phyloP scores from a whole-genome alignment of 192 early-diverging fungal genomes.

The Nowakowskiella sp. region DNA sequence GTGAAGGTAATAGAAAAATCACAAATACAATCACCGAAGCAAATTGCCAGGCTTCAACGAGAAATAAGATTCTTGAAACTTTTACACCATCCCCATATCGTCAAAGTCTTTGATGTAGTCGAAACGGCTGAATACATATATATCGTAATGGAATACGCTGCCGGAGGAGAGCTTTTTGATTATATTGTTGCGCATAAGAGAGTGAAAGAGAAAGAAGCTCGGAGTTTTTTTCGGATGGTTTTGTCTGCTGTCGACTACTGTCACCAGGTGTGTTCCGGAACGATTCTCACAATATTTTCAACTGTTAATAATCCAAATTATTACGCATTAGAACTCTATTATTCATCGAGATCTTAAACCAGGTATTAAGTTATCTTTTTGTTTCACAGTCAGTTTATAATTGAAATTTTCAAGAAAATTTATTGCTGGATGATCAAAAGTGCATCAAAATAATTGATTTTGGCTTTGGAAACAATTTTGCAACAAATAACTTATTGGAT shows the following conservation, averaged over 20 bases:
- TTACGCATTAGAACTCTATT: constrained; percentile 35
- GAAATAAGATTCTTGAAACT: constrained; percentile 71
- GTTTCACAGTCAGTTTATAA: neutral
- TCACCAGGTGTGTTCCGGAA: constrained; percentile 56
- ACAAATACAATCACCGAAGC: constrained; percentile 44
- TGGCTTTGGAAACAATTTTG: constrained; percentile 69
- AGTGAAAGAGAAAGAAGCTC: constrained; percentile 77
- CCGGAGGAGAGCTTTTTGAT: constrained; percentile 79
- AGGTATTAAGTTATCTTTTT: constrained; percentile 21
- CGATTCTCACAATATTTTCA: constrained; percentile 11
- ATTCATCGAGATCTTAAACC: constrained; percentile 76
- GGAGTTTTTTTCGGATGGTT: constrained; percentile 78
- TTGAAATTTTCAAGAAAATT: constrained; percentile 50
- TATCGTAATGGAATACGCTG: constrained; percentile 82
- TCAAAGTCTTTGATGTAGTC: constrained; percentile 74
- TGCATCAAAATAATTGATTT: constrained; percentile 84
- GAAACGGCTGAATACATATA: constrained; percentile 73
- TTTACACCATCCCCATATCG: constrained; percentile 83
- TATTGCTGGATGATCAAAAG: constrained; percentile 64
- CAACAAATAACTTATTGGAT: constrained; percentile 34
- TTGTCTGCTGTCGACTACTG: constrained; percentile 58
- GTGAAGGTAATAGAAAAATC: constrained; percentile 36
- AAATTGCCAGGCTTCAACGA: constrained; percentile 66
- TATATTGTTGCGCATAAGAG: constrained; percentile 71
- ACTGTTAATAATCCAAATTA: neutral